Evolutionary conservation across 2,329 filamentous ascomycete species (phyloP).

Genomic region (Neonectria faginata): DNA sequence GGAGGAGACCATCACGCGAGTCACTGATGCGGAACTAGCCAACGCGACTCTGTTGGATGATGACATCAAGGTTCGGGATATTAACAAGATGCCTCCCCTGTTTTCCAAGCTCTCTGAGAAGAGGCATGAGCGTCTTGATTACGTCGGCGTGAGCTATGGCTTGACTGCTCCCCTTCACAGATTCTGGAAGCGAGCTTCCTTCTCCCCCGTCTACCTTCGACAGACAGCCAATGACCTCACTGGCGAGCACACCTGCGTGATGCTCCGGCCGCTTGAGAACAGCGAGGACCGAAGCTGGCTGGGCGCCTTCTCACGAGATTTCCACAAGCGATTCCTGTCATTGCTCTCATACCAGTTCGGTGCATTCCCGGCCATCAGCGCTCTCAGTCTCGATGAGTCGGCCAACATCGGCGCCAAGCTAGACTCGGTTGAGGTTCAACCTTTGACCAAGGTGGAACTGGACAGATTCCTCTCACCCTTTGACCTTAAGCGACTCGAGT

Average conservation of each 20-base stretch:
- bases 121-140: slow-evolving; percentile 84
- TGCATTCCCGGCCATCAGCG: slow-evolving; percentile 79
- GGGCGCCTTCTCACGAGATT: slow-evolving; percentile 89
- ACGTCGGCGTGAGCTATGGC: slow-evolving; percentile 95
- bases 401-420: slow-evolving; percentile 78
- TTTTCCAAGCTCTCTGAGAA: slow-evolving; percentile 90
- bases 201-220: slow-evolving; percentile 90
- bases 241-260: slow-evolving; percentile 97
- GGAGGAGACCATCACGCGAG: slow-evolving; percentile 77
- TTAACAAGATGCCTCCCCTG: slow-evolving; percentile 90
- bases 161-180: slow-evolving; percentile 88
- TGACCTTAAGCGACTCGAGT: slow-evolving; percentile 93
- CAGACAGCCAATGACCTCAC: slow-evolving; percentile 97
- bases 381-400: slow-evolving; percentile 89
- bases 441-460: slow-evolving; percentile 79
- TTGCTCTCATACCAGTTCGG: slow-evolving; percentile 95
- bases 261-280: slow-evolving; percentile 83
- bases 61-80: slow-evolving; percentile 90
- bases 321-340: slow-evolving; percentile 91
- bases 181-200: slow-evolving; percentile 93
- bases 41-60: slow-evolving; percentile 83
- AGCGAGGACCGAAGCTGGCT: slow-evolving; percentile 84
- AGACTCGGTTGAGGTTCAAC: slow-evolving; percentile 62
- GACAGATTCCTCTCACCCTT: slow-evolving; percentile 87
- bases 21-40: slow-evolving; percentile 85